phyloP scores from a whole-genome alignment of 192 early-diverging fungal species.

The Geranomyces michiganensis region DNA sequence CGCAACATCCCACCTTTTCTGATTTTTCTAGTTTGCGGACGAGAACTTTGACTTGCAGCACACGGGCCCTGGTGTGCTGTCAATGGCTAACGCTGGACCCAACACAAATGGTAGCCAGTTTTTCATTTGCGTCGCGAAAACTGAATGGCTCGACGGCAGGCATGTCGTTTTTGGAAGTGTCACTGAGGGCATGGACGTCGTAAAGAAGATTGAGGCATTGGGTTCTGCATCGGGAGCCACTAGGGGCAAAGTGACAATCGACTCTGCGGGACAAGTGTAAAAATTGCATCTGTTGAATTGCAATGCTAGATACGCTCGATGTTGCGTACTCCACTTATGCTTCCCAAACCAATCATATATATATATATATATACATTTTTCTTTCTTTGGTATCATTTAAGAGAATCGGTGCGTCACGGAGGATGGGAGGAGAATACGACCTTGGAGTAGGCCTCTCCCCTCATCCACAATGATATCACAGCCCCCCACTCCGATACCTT shows the following conservation, averaged over 20 bases:
- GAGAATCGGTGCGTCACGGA: no score
- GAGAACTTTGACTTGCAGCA: conserved; percentile 89
- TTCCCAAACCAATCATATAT: no score
- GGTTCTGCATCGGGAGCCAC: conserved; percentile 68
- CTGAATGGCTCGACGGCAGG: conserved; percentile 71
- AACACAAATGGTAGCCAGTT: conserved; percentile 58
- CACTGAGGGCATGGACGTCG: conserved; percentile 59
- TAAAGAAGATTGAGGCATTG: conserved; percentile 71
- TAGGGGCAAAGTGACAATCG: conserved; percentile 65
- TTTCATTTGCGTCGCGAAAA: conserved; percentile 86
- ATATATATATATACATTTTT: no score
- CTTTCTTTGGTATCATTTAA: no score
- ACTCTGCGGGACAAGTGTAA: conserved; percentile 68
- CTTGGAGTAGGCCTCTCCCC: no score
- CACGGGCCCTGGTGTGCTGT: conserved; percentile 59
- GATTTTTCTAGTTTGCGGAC: conserved; percentile 55
- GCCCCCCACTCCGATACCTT: no score
- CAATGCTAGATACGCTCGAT: no score
- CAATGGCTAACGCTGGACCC: conserved; percentile 58
- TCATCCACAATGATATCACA: no score
- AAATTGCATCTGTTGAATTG: no score
- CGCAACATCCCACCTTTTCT: no score
- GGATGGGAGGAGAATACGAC: no score
- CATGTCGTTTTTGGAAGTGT: conserved; percentile 56
- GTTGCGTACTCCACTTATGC: no score